Conservation (phyloP, 1,139 yeast genomes). For the Kurtzmaniella quercitrusa region DNA sequence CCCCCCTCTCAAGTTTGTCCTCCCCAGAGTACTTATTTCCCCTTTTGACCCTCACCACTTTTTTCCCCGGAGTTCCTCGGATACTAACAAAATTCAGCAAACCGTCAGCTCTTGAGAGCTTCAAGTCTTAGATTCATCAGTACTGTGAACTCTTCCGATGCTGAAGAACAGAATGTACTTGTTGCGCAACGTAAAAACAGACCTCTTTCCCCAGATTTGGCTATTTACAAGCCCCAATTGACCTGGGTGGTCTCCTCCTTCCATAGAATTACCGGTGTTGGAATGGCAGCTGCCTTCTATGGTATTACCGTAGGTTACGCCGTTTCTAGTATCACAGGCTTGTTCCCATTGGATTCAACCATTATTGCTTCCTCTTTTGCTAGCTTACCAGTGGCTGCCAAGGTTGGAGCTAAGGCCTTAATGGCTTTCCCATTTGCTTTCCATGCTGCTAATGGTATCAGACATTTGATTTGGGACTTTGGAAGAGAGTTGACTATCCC, state of each 20-base stretch:
- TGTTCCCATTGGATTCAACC: slow-evolving; percentile 56
- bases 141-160: slow-evolving; percentile 58
- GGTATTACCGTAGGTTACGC: slow-evolving; percentile 75
- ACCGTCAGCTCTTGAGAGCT: slow-evolving; percentile 9
- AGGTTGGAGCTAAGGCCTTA: slow-evolving; percentile 61
- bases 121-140: slow-evolving; percentile 32
- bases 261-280: slow-evolving; percentile 88
- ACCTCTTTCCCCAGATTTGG: slow-evolving; percentile 88
- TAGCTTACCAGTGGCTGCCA: slow-evolving; percentile 57
- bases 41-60: background rate
- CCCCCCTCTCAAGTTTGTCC: too few relatives aligned
- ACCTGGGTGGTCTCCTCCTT: slow-evolving; percentile 76
- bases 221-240: slow-evolving; percentile 85
- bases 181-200: slow-evolving; percentile 81
- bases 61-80: background rate
- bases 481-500: slow-evolving; percentile 73
- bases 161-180: slow-evolving; percentile 65
- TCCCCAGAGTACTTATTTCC: too few relatives aligned
- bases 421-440: slow-evolving; percentile 81
- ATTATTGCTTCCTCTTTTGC: slow-evolving; percentile 53
- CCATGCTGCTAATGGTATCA: slow-evolving; percentile 81
- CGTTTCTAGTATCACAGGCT: slow-evolving; percentile 59
- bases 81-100: slow-evolving; percentile 3
- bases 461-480: slow-evolving; percentile 92
- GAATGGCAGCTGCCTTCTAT: slow-evolving; percentile 75